Base-by-base conservation (phyloP, 768 basidiomycete genomes). In the Podaxis sp. region DNA sequence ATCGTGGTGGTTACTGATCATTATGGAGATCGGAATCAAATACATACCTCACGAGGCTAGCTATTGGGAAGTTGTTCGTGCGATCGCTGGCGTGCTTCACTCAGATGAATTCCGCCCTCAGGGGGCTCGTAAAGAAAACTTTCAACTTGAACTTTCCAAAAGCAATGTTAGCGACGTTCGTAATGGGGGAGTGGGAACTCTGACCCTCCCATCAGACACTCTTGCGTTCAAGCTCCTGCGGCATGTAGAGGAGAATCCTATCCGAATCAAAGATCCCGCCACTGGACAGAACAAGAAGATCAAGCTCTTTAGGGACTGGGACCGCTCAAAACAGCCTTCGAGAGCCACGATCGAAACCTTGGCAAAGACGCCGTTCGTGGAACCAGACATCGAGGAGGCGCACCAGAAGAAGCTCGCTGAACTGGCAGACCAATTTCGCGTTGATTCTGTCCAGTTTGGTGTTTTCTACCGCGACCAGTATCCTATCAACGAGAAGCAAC, bases 401-500 rank as follows among this genome's bases (percentile, higher is more conserved):
- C 82, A 77, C 56, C 69, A 73, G 55, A 53, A 69, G 27, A 88
- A 74, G 40, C 65, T 84, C 9, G 65, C 69, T 25, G 70, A 76
- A 3, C 74, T 88, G 10, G 68, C 79, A 14, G 72, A 78, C 5
- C 75, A 74, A 10, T 72, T 90, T 23, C 83, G 86, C 32, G 74
- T 92, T 10, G 77, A 82, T 57, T 74, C 75, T 7, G 74, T 92
- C 44, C 90, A 92, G 70, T 86, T 91, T 62, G 90, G 91, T 23
- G 64, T 81, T 35, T 82, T 82, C 68, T 84, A 81, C 65, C 76
- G 78, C 35, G 68, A 73, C 6, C 67, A 62, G 36, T 72, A 76
- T 67, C 69, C 73, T 38, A 38, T 64, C 37, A 65, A 58, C 63
- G 67, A 69, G 55, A 56, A 69, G 66, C 66, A 63, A 6, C 72